A percentile compares a stretch with the other conserved stretches of the same genome.
phyloP scores from a whole-genome alignment of 306 rosid species.

The Ochetophila trinervis region DNA sequence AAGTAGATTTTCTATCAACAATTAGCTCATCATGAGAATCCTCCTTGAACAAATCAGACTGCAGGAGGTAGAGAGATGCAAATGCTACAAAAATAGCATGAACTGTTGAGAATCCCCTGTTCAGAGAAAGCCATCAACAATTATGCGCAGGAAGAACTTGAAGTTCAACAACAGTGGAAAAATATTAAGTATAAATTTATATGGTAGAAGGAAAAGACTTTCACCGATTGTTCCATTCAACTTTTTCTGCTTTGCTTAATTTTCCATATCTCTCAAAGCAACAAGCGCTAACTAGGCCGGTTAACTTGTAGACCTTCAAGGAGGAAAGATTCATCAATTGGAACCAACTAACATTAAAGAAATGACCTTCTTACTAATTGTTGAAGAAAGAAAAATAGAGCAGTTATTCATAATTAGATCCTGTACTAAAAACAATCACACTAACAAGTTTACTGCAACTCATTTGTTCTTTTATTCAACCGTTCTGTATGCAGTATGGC shows the following conservation, averaged over 20 bases:
- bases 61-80: conserved; percentile 60
- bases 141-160: conserved; percentile 12
- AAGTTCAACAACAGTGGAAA: conserved; percentile 17
- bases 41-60: conserved; percentile 59
- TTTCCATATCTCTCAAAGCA: conserved; percentile 48
- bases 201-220: conserved; percentile 25
- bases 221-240: conserved; percentile 93
- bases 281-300: conserved; percentile 49
- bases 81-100: conserved; percentile 76
- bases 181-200: conserved; percentile 15
- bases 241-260: conserved; percentile 47
- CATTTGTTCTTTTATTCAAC: neutral
- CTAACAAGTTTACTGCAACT: neutral
- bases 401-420: neutral
- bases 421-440: no score
- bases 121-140: conserved; percentile 12
- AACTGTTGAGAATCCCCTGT: conserved; percentile 90
- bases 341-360: conserved; percentile 6
- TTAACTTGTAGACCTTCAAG: conserved; percentile 70
- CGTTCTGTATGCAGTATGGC: neutral
- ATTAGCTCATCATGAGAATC: conserved; percentile 43
- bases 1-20: conserved; percentile 57
- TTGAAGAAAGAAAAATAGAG: neutral
- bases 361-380: neutral
- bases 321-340: conserved; percentile 24